phyloP scores from a whole-genome alignment of 2,329 filamentous ascomycete genomes.

The Cryphonectria naterciae region DNA sequence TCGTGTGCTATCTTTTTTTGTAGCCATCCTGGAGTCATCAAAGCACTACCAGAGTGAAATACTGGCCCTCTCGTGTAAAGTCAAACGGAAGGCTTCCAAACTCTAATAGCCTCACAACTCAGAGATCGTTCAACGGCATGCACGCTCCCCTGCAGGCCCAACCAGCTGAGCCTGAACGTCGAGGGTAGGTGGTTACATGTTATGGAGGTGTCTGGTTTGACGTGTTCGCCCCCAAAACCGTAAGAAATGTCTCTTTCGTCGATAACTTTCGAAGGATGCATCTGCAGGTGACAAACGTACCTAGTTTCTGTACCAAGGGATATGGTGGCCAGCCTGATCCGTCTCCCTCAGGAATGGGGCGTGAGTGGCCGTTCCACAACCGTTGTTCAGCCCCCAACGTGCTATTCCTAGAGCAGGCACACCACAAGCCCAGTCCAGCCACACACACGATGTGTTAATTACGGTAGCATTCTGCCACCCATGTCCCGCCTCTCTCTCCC shows the following conservation, averaged over 20 bases:
- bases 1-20: neutral
- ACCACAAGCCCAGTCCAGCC: neutral
- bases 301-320: neutral
- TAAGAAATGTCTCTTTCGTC: neutral
- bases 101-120: neutral
- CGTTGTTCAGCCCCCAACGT: slow-evolving; percentile 4
- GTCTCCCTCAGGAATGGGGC: neutral
- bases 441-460: slow-evolving; percentile 3
- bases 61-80: neutral
- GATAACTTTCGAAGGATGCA: neutral
- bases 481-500: neutral
- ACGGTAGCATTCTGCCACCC: neutral
- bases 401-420: slow-evolving; percentile 5
- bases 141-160: neutral
- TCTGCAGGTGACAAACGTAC: neutral
- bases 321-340: neutral
- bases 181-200: neutral
- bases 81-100: neutral
- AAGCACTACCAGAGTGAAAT: neutral
- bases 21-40: neutral
- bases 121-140: neutral
- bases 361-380: neutral
- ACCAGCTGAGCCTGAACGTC: neutral
- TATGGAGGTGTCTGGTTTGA: neutral
- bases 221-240: neutral